Conservation (phyloP, 306 rosid species). For the Lathyrus oleraceus region DNA sequence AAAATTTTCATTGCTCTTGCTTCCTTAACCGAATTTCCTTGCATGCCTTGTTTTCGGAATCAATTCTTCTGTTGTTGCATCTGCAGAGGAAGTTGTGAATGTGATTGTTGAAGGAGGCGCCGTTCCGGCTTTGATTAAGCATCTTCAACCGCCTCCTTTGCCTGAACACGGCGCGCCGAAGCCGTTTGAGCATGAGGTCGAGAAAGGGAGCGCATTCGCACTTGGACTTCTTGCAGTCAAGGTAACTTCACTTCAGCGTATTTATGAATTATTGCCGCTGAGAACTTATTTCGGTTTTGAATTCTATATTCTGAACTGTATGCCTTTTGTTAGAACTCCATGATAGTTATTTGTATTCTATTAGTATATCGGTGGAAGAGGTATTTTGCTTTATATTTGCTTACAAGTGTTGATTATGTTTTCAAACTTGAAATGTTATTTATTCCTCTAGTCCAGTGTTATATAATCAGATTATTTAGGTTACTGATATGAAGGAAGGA, state of each 20-base stretch:
- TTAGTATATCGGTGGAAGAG: neutral
- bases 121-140: conserved; percentile 81
- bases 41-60: conserved; percentile 6
- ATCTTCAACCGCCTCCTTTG: conserved; percentile 76
- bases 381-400: too few species aligned
- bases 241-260: conserved; percentile 46
- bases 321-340: neutral
- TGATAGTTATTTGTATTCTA: neutral
- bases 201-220: conserved; percentile 97
- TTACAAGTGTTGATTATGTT: neutral
- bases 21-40: neutral
- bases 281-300: conserved; percentile 2
- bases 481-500: neutral
- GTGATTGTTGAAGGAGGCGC: conserved; percentile 96
- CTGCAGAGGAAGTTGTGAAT: conserved; percentile 89
- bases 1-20: conserved; percentile 29
- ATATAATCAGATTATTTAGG: neutral
- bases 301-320: conserved; percentile 2
- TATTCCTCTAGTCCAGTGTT: neutral
- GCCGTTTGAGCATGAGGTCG: conserved; percentile 93
- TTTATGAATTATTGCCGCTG: conserved; percentile 1
- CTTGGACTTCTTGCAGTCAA: conserved; percentile 96
- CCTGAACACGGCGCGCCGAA: conserved; percentile 42
- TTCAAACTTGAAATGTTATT: neutral
- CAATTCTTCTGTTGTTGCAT: conserved; percentile 22